Conservation (phyloP, 148 eudicot genomes). For the Diospyros kaki region DNA sequence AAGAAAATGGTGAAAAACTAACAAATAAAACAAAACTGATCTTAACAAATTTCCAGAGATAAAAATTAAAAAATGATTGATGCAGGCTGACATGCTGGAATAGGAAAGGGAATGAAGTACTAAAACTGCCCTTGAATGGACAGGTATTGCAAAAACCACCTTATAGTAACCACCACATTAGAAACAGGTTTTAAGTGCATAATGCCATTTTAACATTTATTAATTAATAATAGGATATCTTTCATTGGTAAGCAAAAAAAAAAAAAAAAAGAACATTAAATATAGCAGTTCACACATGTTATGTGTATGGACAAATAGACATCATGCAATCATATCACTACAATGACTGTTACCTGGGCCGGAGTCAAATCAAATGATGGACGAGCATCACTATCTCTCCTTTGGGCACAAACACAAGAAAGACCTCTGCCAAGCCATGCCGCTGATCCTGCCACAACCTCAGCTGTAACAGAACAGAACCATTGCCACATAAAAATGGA, state of each 20-base stretch:
- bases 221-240: background rate
- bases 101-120: background rate
- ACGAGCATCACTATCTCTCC: constrained; percentile 86
- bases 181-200: too few relatives aligned
- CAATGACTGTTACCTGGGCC: constrained; percentile 55
- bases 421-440: constrained; percentile 99
- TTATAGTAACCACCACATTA: too few relatives aligned
- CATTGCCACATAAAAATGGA: constrained; percentile 17
- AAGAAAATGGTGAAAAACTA: background rate
- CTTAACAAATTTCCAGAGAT: background rate
- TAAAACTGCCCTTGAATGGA: background rate
- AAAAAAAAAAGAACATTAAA: too few relatives aligned
- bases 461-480: constrained; percentile 57
- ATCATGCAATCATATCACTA: background rate
- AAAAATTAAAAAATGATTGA: background rate
- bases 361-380: constrained; percentile 90
- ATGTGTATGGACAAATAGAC: background rate
- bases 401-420: constrained; percentile 96
- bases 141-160: too few relatives aligned
- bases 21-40: background rate
- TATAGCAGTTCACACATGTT: background rate
- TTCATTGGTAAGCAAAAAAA: background rate
- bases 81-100: background rate
- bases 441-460: constrained; percentile 96
- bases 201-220: background rate